These are phyloP conservation scores for Hyphopichia homilentoma DNA, from an alignment of 805 yeast genomes.

Conservation along the genomic window DNA sequence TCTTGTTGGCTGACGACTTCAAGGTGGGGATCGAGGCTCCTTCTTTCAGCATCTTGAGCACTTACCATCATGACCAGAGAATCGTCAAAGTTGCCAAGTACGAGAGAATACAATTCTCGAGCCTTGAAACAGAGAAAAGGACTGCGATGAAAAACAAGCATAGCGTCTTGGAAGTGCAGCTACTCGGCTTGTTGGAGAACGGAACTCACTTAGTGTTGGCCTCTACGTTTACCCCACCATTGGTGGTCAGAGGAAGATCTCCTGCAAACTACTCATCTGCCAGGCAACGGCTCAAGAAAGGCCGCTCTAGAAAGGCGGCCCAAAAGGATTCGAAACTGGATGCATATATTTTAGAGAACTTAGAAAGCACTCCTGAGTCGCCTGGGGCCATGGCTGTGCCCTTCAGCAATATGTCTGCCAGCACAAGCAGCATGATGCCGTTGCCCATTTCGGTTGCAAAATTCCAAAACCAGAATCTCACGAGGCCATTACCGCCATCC, in stretches of 20 bases:
- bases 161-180: constrained; percentile 49
- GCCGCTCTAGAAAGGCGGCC: neutral
- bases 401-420: no score
- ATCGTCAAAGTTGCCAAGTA: constrained; percentile 59
- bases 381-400: no score
- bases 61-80: constrained; percentile 45
- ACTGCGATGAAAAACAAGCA: constrained; percentile 43
- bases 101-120: constrained; percentile 65
- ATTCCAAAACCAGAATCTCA: no score
- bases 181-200: constrained; percentile 42
- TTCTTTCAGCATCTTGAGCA: constrained; percentile 25
- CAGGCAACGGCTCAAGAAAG: constrained; percentile 1
- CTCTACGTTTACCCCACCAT: constrained; percentile 53
- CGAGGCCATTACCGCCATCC: no score
- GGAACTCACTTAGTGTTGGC: constrained; percentile 34
- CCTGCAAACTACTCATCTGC: constrained; percentile 50
- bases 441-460: no score
- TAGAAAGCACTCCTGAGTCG: no score
- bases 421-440: no score
- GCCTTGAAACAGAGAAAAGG: constrained; percentile 46
- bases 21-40: no score
- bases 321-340: neutral
- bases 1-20: constrained; percentile 43
- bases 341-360: neutral
- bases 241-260: constrained; percentile 62